Conservation (phyloP, 2,329 filamentous ascomycete genomes). For the Botrytis sinoallii region DNA sequence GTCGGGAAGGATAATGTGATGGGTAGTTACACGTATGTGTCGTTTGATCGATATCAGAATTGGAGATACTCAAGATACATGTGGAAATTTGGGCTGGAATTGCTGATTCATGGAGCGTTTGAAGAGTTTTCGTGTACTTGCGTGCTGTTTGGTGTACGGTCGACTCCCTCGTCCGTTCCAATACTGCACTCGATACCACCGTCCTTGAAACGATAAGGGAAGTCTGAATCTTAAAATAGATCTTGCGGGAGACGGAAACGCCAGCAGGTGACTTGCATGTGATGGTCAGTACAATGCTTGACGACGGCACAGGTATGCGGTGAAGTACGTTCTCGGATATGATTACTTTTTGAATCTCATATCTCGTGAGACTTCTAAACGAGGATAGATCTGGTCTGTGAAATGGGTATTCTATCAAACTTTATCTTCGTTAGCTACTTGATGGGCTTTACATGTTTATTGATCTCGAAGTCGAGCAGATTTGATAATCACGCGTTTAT, state of each 20-base stretch:
- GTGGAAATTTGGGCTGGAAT: not conserved
- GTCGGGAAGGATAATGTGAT: not conserved
- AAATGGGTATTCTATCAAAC: accelerated
- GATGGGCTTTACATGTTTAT: not conserved
- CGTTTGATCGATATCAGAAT: not conserved
- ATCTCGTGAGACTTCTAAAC: too few relatives aligned
- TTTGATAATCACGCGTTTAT: not conserved
- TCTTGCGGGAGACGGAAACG: not conserved
- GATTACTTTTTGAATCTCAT: not conserved
- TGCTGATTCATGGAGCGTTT: not conserved
- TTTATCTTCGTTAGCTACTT: not conserved
- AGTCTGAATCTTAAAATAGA: not conserved
- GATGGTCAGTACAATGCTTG: not conserved
- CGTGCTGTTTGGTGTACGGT: not conserved
- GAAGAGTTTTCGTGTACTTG: not conserved
- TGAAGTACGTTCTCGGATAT: not conserved
- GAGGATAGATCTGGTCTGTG: too few relatives aligned
- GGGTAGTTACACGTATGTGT: not conserved
- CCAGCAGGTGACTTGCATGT: not conserved
- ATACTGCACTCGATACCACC: not conserved
- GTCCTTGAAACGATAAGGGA: not conserved
- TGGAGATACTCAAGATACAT: not conserved
- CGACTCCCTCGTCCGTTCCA: not conserved
- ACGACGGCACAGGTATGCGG: not conserved
- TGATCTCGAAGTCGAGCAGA: not conserved